These are phyloP conservation scores for Nephelium lappaceum DNA, from an alignment of 345 rosid species.

Conservation along the genomic window DNA sequence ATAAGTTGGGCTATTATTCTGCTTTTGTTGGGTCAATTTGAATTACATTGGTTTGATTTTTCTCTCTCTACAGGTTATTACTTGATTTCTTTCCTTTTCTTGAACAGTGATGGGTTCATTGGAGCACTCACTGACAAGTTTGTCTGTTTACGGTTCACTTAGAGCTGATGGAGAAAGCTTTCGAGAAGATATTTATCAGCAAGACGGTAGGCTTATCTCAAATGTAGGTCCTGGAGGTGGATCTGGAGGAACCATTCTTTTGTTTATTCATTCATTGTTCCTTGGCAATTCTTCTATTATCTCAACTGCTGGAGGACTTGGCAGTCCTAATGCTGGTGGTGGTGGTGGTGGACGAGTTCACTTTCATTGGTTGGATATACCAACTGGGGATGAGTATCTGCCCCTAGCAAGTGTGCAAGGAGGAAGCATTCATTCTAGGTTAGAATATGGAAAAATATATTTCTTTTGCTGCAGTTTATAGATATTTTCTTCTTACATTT, in stretches of 20 bases:
- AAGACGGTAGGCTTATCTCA: conserved; percentile 35
- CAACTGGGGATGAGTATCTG: conserved; percentile 70
- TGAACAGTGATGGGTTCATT: conserved; percentile 89
- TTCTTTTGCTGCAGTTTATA: not conserved
- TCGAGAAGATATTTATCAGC: conserved; percentile 48
- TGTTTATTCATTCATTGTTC: conserved; percentile 59
- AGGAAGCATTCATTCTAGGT: conserved; percentile 79
- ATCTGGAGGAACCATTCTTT: conserved; percentile 89
- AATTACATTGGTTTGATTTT: not conserved
- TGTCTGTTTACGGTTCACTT: conserved; percentile 74
- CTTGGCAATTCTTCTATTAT: conserved; percentile 57
- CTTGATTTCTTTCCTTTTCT: conserved; percentile 15
- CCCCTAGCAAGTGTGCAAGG: conserved; percentile 85
- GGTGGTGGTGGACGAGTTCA: conserved; percentile 97
- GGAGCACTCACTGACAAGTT: conserved; percentile 79
- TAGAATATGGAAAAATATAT: conserved; percentile 26
- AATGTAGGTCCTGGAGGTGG: conserved; percentile 88
- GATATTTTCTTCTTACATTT: conserved; percentile 6
- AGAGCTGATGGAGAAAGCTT: conserved; percentile 85
- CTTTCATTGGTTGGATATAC: conserved; percentile 87
- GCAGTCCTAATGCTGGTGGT: conserved; percentile 79
- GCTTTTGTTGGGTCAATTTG: not conserved
- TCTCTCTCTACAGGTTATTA: conserved; percentile 3
- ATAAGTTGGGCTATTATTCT: not conserved
- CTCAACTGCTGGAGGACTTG: conserved; percentile 80